Evolutionary conservation across 768 basidiomycete species (phyloP), one percentile per base, ranked within the genome.

Genomic region (Paxillus ammoniavirescens): DNA sequence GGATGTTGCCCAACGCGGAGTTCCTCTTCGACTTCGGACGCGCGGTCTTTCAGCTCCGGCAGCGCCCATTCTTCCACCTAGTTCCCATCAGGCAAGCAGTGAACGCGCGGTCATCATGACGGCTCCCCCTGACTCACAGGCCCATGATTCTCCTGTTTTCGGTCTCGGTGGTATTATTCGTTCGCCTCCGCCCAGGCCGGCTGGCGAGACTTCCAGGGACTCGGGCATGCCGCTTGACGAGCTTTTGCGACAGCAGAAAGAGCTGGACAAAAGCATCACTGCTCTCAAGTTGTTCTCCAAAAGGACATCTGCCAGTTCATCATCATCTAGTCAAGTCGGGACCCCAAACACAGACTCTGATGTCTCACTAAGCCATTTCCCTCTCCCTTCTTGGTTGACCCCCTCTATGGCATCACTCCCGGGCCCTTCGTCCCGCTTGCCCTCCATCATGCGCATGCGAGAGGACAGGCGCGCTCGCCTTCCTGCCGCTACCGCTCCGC

Each of bases 281-380:
- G 79, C 77, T 35, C 72, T 89, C 43, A 77, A 74, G 41, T 53
- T 80, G 23, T 76, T 81, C 56, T 74, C 77, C 36, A 63, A 69
- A 30, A 49, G 52, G 48, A 30, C 50, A 12, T 54, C 57, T 18
- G 8, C 31, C 17, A 71, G 72, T 50, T 75, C 75, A 8, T 58
- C 64, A 13, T 72, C 41, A 33, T 47, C 77, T 8, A 67, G 68
- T 36, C 66, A 67, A 15, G 75, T 74, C 58, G 17, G 9, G n/a
- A 43, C 49, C 35, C n/a, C 23, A n/a, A 42, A 41, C 42, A 67
- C 67, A 10, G 18, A 52, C 12, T 69, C 67, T 18, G 84, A 86
- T n/a, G 81, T 89, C 55, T 88, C 89, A 3, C 70, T 91, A 48
- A 88, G 86, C 58, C 74, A 76, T 42, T 90, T 90, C 70, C 88